These are phyloP conservation scores for Salvia miltiorrhiza DNA, from an alignment of 257 asterid genomes.

Conservation along the genomic window DNA sequence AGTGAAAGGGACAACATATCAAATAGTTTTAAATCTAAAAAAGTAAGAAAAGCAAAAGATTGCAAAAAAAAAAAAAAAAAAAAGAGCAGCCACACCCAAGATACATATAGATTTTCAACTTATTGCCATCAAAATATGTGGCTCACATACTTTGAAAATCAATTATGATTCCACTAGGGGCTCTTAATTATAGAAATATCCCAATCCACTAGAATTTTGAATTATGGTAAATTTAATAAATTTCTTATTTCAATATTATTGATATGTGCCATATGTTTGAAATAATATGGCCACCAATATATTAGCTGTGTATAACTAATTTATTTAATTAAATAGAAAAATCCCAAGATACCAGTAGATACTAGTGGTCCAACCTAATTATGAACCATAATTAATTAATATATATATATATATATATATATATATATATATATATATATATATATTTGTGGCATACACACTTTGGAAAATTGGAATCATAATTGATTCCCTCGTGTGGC, in stretches of 20 bases:
- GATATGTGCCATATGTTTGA: background rate
- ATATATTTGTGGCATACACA: constrained; percentile 12
- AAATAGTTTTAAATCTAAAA: background rate
- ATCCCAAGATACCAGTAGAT: constrained; percentile 16
- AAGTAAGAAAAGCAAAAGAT: background rate
- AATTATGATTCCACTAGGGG: background rate
- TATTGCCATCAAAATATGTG: background rate
- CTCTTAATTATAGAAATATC: background rate
- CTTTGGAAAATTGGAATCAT: background rate
- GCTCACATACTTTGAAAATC: background rate
- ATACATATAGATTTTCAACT: background rate
- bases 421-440: no score
- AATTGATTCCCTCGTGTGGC: constrained; percentile 24
- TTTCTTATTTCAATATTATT: background rate
- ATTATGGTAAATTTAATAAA: background rate
- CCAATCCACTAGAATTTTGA: background rate
- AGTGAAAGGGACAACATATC: constrained; percentile 11
- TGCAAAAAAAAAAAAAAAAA: background rate
- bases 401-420: no score
- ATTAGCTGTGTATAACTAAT: no score
- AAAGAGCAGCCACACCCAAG: background rate
- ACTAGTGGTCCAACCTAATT: background rate
- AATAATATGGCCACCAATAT: background rate
- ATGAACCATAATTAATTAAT: no score
- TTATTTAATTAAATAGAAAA: background rate